phyloP scores from a whole-genome alignment of 768 basidiomycete genomes.

The Pleurotus ostreatus region DNA sequence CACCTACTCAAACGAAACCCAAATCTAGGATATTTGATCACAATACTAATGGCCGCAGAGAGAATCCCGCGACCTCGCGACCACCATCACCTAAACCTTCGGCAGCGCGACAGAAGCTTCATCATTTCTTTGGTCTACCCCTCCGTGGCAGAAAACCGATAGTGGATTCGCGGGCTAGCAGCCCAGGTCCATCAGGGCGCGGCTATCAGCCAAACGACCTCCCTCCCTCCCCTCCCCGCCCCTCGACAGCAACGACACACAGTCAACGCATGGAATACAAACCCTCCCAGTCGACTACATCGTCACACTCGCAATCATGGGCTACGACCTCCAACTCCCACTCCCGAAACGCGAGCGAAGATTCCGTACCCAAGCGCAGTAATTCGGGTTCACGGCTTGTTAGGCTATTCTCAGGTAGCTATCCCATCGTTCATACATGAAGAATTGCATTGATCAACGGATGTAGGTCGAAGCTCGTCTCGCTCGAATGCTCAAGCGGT shows the following conservation, averaged over 20 bases:
- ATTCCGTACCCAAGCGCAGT: neutral
- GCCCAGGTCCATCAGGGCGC: constrained; percentile 19
- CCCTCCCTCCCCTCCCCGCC: neutral
- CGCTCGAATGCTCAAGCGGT: constrained; percentile 13
- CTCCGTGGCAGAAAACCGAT: constrained; percentile 32
- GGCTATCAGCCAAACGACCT: neutral
- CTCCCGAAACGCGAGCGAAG: neutral
- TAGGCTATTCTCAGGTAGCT: constrained; percentile 28
- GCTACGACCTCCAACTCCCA: neutral
- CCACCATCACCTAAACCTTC: constrained; percentile 32
- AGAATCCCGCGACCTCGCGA: constrained; percentile 14
- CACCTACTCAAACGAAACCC: constrained; percentile 32
- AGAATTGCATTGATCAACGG: neutral
- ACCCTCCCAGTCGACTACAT: constrained; percentile 8
- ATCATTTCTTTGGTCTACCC: constrained; percentile 43
- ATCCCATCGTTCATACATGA: neutral
- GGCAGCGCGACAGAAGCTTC: constrained; percentile 34
- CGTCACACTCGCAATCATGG: constrained; percentile 7
- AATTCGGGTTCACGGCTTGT: constrained; percentile 18
- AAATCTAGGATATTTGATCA: constrained; percentile 11
- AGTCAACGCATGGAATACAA: constrained; percentile 4
- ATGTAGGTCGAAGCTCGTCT: constrained; percentile 12
- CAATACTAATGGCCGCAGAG: neutral
- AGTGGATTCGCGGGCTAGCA: constrained; percentile 28
- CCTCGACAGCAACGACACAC: neutral